Evolutionary conservation across 2,329 filamentous ascomycete species (phyloP).

Genomic region (Zarea fungicola): DNA sequence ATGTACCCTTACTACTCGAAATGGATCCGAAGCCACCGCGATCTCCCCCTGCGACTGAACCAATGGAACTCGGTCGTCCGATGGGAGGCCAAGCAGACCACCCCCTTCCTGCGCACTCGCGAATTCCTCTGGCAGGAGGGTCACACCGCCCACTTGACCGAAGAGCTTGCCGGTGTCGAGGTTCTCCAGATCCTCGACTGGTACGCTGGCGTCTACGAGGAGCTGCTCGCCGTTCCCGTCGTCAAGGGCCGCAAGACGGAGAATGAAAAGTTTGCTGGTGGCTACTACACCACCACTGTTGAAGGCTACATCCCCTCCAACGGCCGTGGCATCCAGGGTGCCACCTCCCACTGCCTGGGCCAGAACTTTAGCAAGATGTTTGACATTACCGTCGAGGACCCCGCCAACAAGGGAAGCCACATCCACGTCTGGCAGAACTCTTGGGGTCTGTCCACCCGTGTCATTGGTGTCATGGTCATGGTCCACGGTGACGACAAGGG

Average conservation of each 20-base stretch:
- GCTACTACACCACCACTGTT: conserved; percentile 92
- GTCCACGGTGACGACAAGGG: conserved; percentile 96
- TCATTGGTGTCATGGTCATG: conserved; percentile 98
- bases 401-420: conserved; percentile 70
- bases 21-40: conserved; percentile 94
- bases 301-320: conserved; percentile 96
- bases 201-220: conserved; percentile 87
- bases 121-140: conserved; percentile 99
- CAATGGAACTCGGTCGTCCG: conserved; percentile 93
- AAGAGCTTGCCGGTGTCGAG: conserved; percentile 75
- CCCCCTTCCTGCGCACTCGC: conserved; percentile 81
- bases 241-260: conserved; percentile 93
- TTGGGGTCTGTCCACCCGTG: conserved; percentile 95
- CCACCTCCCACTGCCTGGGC: conserved; percentile 87
- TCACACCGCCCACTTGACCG: conserved; percentile 81
- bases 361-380: conserved; percentile 99
- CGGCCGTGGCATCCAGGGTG: conserved; percentile 93
- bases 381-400: conserved; percentile 94
- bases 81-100: conserved; percentile 94
- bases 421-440: conserved; percentile 97
- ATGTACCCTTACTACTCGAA: conserved; percentile 97
- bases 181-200: conserved; percentile 90
- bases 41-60: conserved; percentile 89
- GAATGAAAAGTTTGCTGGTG: conserved; percentile 96
- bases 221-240: conserved; percentile 90